Evolutionary conservation across 2,329 filamentous ascomycete genomes (phyloP), one percentile per base, ranked within the genome.

Genomic region (Cladosporium velox): DNA sequence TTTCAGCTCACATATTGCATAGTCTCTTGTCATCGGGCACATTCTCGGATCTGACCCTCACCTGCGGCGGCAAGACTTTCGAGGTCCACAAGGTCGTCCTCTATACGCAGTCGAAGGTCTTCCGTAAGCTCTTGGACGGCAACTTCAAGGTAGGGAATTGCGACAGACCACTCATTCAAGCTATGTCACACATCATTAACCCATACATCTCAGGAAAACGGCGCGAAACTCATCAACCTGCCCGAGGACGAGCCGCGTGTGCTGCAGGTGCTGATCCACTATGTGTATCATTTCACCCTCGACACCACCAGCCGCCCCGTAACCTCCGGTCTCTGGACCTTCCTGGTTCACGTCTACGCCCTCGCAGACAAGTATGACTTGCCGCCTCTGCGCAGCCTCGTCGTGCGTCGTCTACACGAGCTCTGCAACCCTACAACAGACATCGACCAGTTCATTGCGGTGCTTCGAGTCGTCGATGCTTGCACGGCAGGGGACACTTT

Each of bases 221-320:
- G 52, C 24, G 55, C 66, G 28, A 60, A 64, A 12, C 65, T 58
- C 30, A 91, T 44, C 80, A 83, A 82, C 4, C 84, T 92, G 64
- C 74, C 87, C 1, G 82, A 87, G 59, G 77, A 81, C 7, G 85
- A 88, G 8, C 80, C 92, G 32, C 86, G 90, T 70, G 78, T 85
- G 24, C 80, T 84, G 5, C 79, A 61, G 2, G 67, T 65, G 10
- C 54, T 73, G 7, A 47, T 72, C 35, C 58, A 68, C 35, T 70
- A 67, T 65, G 30, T 73, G 44, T 73, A 73, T 66, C 44, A 66
- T 62, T 68, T 67, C 67, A 52, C 30, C 21, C 67, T 66, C 58
- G 51, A 65, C 41, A 6, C 28, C 15, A 10, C 15, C 30, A 18
- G 14, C 28, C 7, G 15, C 18, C 18, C 18, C 4, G 11, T 6